Percentiles rank a stretch among this genome's conserved stretches.
phyloP scores from a whole-genome alignment of 495 filamentous ascomycete species.

The Penicillium canariense region DNA sequence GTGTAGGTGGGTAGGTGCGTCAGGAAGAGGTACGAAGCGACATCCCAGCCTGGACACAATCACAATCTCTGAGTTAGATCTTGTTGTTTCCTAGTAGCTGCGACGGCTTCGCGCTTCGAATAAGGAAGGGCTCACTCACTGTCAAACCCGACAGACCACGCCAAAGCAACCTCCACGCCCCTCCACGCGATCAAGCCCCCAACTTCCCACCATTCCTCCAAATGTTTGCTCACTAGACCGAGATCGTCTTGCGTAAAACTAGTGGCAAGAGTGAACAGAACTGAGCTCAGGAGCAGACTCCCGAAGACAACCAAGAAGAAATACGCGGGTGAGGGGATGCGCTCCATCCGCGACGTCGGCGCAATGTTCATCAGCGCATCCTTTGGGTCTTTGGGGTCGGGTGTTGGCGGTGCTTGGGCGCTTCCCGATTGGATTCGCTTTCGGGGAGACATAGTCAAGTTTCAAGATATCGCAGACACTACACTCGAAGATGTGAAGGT shows the following conservation, averaged over 20 bases:
- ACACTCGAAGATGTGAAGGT: neutral
- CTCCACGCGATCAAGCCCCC: slow-evolving; percentile 62
- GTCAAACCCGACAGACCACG: slow-evolving; percentile 71
- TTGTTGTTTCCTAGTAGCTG: neutral
- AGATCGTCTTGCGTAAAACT: slow-evolving; percentile 55
- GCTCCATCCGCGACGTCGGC: slow-evolving; percentile 16
- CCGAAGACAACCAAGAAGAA: slow-evolving; percentile 63
- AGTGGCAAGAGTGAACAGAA: slow-evolving; percentile 55
- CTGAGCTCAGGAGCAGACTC: slow-evolving; percentile 58
- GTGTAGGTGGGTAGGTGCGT: slow-evolving; percentile 68
- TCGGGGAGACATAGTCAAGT: slow-evolving; percentile 13
- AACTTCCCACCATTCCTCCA: slow-evolving; percentile 61
- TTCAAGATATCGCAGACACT: neutral
- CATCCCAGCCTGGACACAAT: slow-evolving; percentile 57
- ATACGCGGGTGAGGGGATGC: slow-evolving; percentile 48
- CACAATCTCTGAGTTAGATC: slow-evolving; percentile 5
- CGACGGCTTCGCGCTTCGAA: neutral
- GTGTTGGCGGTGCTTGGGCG: slow-evolving; percentile 6
- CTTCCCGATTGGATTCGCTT: slow-evolving; percentile 10
- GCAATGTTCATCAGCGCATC: slow-evolving; percentile 4
- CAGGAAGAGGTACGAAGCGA: slow-evolving; percentile 63
- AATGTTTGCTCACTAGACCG: slow-evolving; percentile 55
- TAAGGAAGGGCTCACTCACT: slow-evolving; percentile 38
- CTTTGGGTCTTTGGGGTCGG: slow-evolving; percentile 17
- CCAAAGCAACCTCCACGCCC: slow-evolving; percentile 63